Evolutionary conservation across 1,284 basidiomycete genomes (phyloP).

Genomic region (Leccinum griseonigrum): DNA sequence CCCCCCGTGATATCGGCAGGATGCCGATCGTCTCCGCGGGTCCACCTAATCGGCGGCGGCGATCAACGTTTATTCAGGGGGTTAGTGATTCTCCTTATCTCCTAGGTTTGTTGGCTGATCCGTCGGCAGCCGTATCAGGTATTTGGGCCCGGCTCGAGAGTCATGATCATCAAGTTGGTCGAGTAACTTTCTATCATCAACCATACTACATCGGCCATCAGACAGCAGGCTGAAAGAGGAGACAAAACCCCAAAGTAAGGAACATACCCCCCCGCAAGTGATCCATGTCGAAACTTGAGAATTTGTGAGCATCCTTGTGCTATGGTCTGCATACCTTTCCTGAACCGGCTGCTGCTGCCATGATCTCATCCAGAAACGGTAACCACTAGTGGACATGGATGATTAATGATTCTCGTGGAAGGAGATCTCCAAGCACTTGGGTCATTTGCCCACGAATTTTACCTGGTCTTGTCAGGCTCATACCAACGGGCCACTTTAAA

Average conservation of each 20-base stretch:
- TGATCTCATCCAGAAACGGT: neutral
- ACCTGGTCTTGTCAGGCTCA: neutral
- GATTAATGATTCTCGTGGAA: neutral
- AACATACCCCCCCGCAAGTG: neutral
- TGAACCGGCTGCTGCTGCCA: neutral
- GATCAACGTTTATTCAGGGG: neutral
- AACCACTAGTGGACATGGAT: neutral
- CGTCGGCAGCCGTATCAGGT: too few relatives aligned
- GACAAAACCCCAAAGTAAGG: neutral
- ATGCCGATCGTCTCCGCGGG: conserved; percentile 24
- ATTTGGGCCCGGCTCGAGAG: neutral
- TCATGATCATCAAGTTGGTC: neutral
- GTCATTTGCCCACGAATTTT: neutral
- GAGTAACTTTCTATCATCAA: neutral
- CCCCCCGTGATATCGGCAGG: conserved; percentile 23
- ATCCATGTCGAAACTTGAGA: neutral
- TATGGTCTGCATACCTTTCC: neutral
- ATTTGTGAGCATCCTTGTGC: neutral
- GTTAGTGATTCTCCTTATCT: neutral
- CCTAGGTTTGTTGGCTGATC: neutral
- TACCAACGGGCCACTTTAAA: neutral
- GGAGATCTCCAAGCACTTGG: neutral
- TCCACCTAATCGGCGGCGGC: conserved; percentile 15
- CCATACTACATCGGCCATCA: neutral
- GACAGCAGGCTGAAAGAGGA: neutral